Base-by-base conservation (phyloP, 2,329 filamentous ascomycete genomes). In the Leptographium galeiforme region DNA sequence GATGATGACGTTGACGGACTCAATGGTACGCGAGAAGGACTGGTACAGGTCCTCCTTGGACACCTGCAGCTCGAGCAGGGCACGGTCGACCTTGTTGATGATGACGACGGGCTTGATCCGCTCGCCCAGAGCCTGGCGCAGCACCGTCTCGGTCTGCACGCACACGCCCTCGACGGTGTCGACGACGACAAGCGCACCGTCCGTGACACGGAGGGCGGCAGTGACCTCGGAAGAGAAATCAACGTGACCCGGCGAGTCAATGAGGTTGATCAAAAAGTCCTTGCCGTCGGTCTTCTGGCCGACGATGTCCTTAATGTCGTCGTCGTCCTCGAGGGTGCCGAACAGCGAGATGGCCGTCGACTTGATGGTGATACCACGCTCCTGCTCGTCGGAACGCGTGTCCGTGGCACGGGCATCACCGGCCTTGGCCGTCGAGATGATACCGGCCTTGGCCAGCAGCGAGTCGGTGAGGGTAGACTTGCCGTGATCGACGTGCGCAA, bases 11-110 rank as follows among this genome's bases (percentile, higher is more conserved):
- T 98, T 98, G 72, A 98, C 93, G 68, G 91, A 97, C 85, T 98
- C 93, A 68, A 98, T 90, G 72, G 93, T 95, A 85, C 91, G 87
- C 61, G 89, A 90, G 86, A 98, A 98, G 72, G 91, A 95, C 81
- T 97, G 91, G 85, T 95, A 98, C 63, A 98, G 79, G 70, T 98
- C 93, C 78, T 98, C 93, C 85, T 97, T 96, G 75, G 82, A 85
- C 69, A 96, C 85, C 80, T 98, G 93, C 61, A 98, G 84, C 78
- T 98, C 93, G 72, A 98, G 89, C 70, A 98, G 88, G 76, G 93
- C 90, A 78, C 93, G 91, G 72, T 98, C 93, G 74, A 98, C 93
- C 87, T 98, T 98, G 89, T 98, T 98, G 84, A 98, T 96, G 76
- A 96, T 87, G 71, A 96, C 83, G 68, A 98, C 91, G 68, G 93